Conservation (phyloP, 306 rosid genomes). For the Lathyrus sativus region DNA sequence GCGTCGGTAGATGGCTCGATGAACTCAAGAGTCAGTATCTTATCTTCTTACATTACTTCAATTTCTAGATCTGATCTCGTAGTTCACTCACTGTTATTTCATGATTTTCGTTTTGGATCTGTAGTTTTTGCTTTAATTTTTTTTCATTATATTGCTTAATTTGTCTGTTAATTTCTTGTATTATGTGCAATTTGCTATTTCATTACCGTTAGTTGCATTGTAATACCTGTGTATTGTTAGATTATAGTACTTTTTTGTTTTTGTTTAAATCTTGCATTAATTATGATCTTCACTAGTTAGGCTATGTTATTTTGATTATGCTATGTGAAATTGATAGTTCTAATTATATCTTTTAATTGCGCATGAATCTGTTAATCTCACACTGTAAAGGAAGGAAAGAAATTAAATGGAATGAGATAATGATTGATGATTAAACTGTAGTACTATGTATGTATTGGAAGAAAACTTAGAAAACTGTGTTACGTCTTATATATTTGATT, state of each 20-base stretch:
- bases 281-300: background rate
- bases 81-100: background rate
- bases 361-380: background rate
- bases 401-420: background rate
- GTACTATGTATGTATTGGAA: background rate
- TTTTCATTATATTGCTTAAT: background rate
- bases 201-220: background rate
- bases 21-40: slow-evolving; percentile 72
- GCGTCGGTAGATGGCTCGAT: slow-evolving; percentile 89
- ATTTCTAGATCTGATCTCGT: slow-evolving; percentile 26
- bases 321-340: background rate
- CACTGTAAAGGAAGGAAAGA: background rate
- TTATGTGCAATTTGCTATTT: background rate
- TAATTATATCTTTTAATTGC: background rate
- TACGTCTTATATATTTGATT: background rate
- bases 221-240: background rate
- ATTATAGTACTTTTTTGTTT: background rate
- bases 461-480: background rate
- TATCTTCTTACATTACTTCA: background rate
- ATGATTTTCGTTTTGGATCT: slow-evolving; percentile 4
- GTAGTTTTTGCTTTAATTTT: background rate
- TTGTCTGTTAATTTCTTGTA: background rate
- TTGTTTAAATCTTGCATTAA: background rate
- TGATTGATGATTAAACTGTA: background rate
- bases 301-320: background rate